Base-by-base conservation (phyloP, 2,329 filamentous ascomycete genomes). In the Ambrosiella xylebori region DNA sequence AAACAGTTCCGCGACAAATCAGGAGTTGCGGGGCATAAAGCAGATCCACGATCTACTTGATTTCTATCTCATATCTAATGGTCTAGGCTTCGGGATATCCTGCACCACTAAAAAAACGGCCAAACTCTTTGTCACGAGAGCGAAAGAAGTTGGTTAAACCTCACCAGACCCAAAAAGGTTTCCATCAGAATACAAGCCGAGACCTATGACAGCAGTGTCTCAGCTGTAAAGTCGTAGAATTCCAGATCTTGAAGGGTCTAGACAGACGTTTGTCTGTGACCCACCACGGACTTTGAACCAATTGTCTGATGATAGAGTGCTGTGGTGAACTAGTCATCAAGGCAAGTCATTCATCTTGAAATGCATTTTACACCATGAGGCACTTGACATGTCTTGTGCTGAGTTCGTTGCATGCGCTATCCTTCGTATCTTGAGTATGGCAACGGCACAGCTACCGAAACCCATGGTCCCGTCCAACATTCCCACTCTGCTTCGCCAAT, bases 1-100 rank as follows among this genome's bases (percentile, higher is more conserved):
- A 57, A 56, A 41, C 54, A 37, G 17, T 50, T 56, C 54, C 54
- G 54, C 54, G 54, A 56, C 54, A 56, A 56, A 37, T 56, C 40
- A 47, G 40, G 40, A 56, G 54, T 9, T 15, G 13, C 36, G 19
- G 36, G 36, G 50, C 50, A 53, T 53, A 38, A 53, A 53, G 50
- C n/a, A 37, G 40, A 41, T 41, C 2, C 11, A 7, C 11, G n/a
- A 41, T n/a, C 40, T 7, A 41, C 40, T 8, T n/a, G 40, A 5
- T 11, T 41, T 41, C 40, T 41, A 12, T 15, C 13, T 47, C 44
- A 47, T 13, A 15, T 13, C n/a, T 47, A 13, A 47, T 47, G 44
- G 44, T 47, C 44, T 5, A 47, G 44, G 44, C 44, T 47, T 47
- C 27, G 5, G 27, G 27, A 27, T 27, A 27, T 27, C 27, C 27